Conservation (phyloP, 2,329 filamentous ascomycete genomes). For the Cercospora sojina region DNA sequence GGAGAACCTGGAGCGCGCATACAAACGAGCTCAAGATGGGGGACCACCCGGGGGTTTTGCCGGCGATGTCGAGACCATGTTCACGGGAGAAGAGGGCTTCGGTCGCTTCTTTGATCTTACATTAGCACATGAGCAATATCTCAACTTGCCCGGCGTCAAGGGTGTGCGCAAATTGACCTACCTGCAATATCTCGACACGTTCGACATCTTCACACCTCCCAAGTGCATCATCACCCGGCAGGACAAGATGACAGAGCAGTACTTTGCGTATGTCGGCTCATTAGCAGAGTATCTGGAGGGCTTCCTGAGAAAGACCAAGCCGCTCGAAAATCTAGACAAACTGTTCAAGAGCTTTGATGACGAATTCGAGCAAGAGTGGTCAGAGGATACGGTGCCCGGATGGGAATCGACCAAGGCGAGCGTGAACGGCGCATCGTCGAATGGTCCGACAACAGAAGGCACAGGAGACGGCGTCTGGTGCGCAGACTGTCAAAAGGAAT, state of each 20-base stretch:
- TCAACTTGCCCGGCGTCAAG: conserved; percentile 86
- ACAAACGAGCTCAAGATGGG: conserved; percentile 69
- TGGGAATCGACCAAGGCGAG: conserved; percentile 60
- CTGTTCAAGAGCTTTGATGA: conserved; percentile 73
- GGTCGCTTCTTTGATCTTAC: conserved; percentile 91
- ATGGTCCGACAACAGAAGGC: conserved; percentile 52
- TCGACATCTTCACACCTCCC: conserved; percentile 80
- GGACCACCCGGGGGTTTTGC: conserved; percentile 44
- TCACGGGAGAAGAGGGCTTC: conserved; percentile 92
- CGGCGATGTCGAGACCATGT: conserved; percentile 79
- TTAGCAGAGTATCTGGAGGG: conserved; percentile 80
- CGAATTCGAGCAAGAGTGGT: conserved; percentile 83
- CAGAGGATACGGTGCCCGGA: conserved; percentile 71
- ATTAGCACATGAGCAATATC: conserved; percentile 77
- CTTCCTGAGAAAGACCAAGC: conserved; percentile 81
- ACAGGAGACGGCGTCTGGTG: conserved; percentile 78
- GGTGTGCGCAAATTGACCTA: conserved; percentile 67
- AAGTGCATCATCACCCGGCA: conserved; percentile 70
- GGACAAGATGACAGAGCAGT: conserved; percentile 88
- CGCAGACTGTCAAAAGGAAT: conserved; percentile 87
- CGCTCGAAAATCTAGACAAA: conserved; percentile 80
- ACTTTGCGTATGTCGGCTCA: conserved; percentile 83
- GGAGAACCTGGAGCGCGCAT: conserved; percentile 90
- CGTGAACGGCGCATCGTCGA: conserved; percentile 27
- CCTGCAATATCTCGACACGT: conserved; percentile 86